Base-by-base conservation (phyloP, 495 filamentous ascomycete species). In the Tuber umbilicatum region DNA sequence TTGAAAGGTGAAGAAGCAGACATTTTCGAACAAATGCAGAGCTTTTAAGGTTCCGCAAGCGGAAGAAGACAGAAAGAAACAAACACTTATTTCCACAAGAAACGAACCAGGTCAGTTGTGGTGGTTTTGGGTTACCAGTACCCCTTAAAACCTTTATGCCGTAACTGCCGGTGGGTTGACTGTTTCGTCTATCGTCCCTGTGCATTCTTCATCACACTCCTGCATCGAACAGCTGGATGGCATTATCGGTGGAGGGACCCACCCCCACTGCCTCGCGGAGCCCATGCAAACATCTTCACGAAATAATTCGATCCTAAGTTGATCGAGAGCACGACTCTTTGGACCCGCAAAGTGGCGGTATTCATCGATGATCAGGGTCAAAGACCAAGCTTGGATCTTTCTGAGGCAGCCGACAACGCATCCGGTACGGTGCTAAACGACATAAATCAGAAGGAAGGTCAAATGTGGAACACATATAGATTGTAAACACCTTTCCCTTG, bases 391-490 rank as follows among this genome's bases (percentile, higher is more conserved):
- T 47, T 86, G 84, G 17, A 89, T 77, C 79, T 90, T 91, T 47
- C 93, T 89, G 47, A 95, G 85, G 73, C 89, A 88, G 31, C 86
- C 93, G 64, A 93, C 86, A 16, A 93, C 89, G 79, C 93, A 95
- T 50, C 93, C 93, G 41, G 93, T 96, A 37, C 93, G 91, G 79
- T 97, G 93, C 88, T 91, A 73, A 73, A 9, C 39, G 60, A 70
- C 67, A 71, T 40, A 69, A 5, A 50, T 79, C 41, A 71, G 55
- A 60, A 70, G 42, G 7, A 40, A 21, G 45, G 69, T 41, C 27
- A 35, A 17, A 35, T 12, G 37, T 43, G 1, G 38, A n/a, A 41
- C 27, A 72, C 16, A 60, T 37, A 72, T n/a, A 31, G 21, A 5
- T 60, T 68, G 43, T 55, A 81, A 85, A 74, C 84, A 91, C 90